A percentile compares a stretch with the other conserved stretches of the same genome.
Evolutionary conservation across 768 basidiomycete species (phyloP).

Genomic region (Russula compacta): DNA sequence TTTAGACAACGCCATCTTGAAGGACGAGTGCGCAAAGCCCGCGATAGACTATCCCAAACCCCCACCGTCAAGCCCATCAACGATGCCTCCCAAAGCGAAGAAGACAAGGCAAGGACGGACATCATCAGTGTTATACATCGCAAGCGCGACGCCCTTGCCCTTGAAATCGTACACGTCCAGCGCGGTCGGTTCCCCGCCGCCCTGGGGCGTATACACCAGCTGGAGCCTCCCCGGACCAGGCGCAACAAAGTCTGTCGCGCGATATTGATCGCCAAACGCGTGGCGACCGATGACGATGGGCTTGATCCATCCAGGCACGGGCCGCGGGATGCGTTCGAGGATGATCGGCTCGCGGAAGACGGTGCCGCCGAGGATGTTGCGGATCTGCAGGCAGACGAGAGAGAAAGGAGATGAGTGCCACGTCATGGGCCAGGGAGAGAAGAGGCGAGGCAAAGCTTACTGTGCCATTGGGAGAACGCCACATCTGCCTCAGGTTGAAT

Average conservation of each 20-base stretch:
- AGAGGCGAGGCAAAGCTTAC: slow-evolving; percentile 35
- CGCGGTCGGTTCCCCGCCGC: slow-evolving; percentile 55
- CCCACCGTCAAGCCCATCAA: background rate
- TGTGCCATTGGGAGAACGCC: slow-evolving; percentile 94
- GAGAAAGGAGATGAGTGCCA: too few species aligned
- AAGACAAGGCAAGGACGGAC: slow-evolving; percentile 30
- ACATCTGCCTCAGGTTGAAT: slow-evolving; percentile 98
- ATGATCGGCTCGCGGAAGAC: slow-evolving; percentile 99
- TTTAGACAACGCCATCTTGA: slow-evolving; percentile 89
- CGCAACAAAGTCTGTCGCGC: slow-evolving; percentile 86
- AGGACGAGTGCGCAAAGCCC: slow-evolving; percentile 94
- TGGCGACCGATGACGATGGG: slow-evolving; percentile 67
- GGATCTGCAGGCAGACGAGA: slow-evolving; percentile 47
- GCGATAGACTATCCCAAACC: slow-evolving; percentile 55
- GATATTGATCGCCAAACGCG: slow-evolving; percentile 97
- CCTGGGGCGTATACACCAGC: slow-evolving; percentile 77
- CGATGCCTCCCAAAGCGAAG: background rate
- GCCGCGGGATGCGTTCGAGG: slow-evolving; percentile 80
- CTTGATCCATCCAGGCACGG: slow-evolving; percentile 93
- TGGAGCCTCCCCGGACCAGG: slow-evolving; percentile 92
- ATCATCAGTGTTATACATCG: slow-evolving; percentile 99
- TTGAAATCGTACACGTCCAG: slow-evolving; percentile 93
- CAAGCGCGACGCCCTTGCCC: slow-evolving; percentile 85
- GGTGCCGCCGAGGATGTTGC: slow-evolving; percentile 96
- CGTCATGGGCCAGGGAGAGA: background rate